A percentile compares a stretch with the other conserved stretches of the same genome.
Evolutionary conservation across 2,329 filamentous ascomycete species (phyloP).

Genomic region (Monosporascus sp.): DNA sequence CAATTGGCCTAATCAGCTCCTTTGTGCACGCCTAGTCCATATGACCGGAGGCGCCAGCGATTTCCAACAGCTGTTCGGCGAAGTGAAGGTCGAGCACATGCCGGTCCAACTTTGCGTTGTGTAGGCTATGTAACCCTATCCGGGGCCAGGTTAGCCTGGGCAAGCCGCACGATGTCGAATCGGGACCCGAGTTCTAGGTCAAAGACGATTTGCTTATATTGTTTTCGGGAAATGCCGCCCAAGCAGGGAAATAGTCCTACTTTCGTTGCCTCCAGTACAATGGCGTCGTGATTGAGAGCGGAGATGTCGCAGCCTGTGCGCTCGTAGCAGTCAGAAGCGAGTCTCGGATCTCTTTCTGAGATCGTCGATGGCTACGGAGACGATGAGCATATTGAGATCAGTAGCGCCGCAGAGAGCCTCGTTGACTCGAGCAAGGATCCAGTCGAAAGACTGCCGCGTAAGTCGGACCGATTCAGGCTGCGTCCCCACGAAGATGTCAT

Average conservation of each 20-base stretch:
- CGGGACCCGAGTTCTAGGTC: slow-evolving; percentile 29
- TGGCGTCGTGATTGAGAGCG: slow-evolving; percentile 25
- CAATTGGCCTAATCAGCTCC: slow-evolving; percentile 28
- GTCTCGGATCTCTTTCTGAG: slow-evolving; percentile 31
- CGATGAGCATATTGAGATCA: slow-evolving; percentile 26
- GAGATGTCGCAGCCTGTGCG: slow-evolving; percentile 15
- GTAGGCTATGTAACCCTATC: slow-evolving; percentile 24
- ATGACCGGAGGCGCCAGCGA: slow-evolving; percentile 32
- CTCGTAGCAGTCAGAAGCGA: slow-evolving; percentile 17
- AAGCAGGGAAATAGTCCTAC: slow-evolving; percentile 24
- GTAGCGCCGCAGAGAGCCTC: slow-evolving; percentile 8
- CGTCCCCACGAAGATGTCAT: slow-evolving; percentile 24
- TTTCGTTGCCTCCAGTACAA: slow-evolving; percentile 24
- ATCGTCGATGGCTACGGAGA: slow-evolving; percentile 31
- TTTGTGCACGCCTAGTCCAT: slow-evolving; percentile 25
- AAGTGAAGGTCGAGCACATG: slow-evolving; percentile 29
- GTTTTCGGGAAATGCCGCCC: slow-evolving; percentile 14
- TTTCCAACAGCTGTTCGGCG: slow-evolving; percentile 32
- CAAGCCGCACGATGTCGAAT: slow-evolving; percentile 33
- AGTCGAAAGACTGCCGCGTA: slow-evolving; percentile 22
- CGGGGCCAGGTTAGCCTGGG: slow-evolving; percentile 32
- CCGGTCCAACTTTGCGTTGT: slow-evolving; percentile 16
- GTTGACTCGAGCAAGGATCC: slow-evolving; percentile 19
- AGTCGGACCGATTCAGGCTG: slow-evolving; percentile 21
- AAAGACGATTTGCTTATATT: slow-evolving; percentile 23